Percentiles rank a stretch among this genome's conserved stretches.
These are phyloP conservation scores for Talaromyces adpressus DNA, from an alignment of 495 filamentous ascomycete species.

Conservation along the genomic window DNA sequence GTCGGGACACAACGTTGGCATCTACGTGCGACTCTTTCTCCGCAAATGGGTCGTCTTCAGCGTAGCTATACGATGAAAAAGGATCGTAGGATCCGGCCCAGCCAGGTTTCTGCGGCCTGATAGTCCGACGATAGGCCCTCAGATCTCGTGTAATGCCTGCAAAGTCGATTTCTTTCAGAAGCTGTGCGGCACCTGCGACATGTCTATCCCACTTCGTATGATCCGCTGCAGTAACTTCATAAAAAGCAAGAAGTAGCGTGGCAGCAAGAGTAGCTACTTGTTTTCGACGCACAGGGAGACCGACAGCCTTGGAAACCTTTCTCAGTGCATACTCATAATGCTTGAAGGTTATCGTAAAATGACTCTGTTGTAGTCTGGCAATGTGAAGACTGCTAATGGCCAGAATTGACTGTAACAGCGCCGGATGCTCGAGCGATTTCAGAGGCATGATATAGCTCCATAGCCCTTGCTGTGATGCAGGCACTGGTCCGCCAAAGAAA, in stretches of 20 bases:
- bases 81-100: conserved; percentile 15
- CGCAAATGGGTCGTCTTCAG: conserved; percentile 36
- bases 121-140: conserved; percentile 39
- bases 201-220: conserved; percentile 95
- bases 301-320: conserved; percentile 66
- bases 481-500: conserved; percentile 58
- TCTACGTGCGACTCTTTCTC: conserved; percentile 37
- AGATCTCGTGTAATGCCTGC: conserved; percentile 64
- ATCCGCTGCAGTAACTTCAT: conserved; percentile 91
- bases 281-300: conserved; percentile 61
- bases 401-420: conserved; percentile 84
- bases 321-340: conserved; percentile 87
- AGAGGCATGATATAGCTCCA: conserved; percentile 89
- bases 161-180: conserved; percentile 79
- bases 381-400: conserved; percentile 86
- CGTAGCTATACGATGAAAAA: conserved; percentile 13
- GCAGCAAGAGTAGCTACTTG: conserved; percentile 81
- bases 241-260: conserved; percentile 81
- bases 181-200: conserved; percentile 72
- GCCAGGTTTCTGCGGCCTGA: conserved; percentile 10
- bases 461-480: conserved; percentile 64
- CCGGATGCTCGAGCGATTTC: conserved; percentile 74
- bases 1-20: conserved; percentile 31
- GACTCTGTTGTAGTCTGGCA: conserved; percentile 65
- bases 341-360: conserved; percentile 72